Percentiles rank a stretch among this genome's conserved stretches.
phyloP scores from a whole-genome alignment of 495 filamentous ascomycete species.

The Alectoria sarmentosa region DNA sequence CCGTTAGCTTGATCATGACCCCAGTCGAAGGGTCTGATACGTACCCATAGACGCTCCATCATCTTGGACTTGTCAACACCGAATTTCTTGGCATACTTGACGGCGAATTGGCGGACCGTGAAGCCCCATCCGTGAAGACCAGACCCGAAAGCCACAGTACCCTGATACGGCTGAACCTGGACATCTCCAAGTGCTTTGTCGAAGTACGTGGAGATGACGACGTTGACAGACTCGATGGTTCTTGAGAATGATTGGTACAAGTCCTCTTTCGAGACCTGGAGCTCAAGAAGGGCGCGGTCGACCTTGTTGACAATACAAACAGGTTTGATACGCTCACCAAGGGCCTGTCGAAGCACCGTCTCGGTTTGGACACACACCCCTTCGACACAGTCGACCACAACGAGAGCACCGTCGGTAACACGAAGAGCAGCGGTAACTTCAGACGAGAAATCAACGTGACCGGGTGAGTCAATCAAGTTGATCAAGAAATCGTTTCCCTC shows the following conservation, averaged over 20 bases:
- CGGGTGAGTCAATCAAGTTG: constrained; percentile 99
- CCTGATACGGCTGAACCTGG: constrained; percentile 93
- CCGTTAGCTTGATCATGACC: constrained; percentile 23
- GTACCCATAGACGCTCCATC: constrained; percentile 99
- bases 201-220: constrained; percentile 97
- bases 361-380: constrained; percentile 99
- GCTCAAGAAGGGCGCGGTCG: constrained; percentile 96
- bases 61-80: constrained; percentile 99
- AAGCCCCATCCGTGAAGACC: constrained; percentile 99
- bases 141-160: constrained; percentile 98
- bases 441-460: constrained; percentile 99
- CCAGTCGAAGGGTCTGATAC: constrained; percentile 22
- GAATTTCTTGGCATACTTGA: constrained; percentile 98
- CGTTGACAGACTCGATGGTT: constrained; percentile 99
- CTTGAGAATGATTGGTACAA: constrained; percentile 98
- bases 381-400: constrained; percentile 99
- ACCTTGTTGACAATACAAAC: constrained; percentile 99
- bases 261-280: constrained; percentile 97
- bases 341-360: constrained; percentile 97
- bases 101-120: constrained; percentile 97
- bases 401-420: constrained; percentile 98
- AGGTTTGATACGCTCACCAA: constrained; percentile 99
- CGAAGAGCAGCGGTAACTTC: constrained; percentile 99
- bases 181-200: constrained; percentile 96
- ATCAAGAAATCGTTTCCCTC: constrained; percentile 96